phyloP scores from a whole-genome alignment of 2,329 filamentous ascomycete species.

The Nothophoma quercina region DNA sequence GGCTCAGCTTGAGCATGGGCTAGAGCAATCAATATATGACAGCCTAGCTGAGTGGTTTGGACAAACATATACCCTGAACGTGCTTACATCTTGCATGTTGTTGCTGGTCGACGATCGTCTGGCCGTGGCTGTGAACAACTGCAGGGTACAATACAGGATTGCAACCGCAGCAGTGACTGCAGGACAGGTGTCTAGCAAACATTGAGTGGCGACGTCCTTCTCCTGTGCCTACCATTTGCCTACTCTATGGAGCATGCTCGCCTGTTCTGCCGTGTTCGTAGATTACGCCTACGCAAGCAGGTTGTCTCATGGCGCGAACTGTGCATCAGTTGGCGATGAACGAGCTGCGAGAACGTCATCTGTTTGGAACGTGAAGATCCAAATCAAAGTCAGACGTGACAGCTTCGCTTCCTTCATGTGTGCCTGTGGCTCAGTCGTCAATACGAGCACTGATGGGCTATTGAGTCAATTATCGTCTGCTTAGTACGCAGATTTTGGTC shows the following conservation, averaged over 20 bases:
- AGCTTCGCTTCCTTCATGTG: slow-evolving; percentile 16
- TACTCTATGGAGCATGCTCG: slow-evolving; percentile 1
- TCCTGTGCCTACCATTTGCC: background rate
- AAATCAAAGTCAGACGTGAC: slow-evolving; percentile 9
- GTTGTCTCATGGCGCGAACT: slow-evolving; percentile 4
- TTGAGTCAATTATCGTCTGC: slow-evolving; percentile 30
- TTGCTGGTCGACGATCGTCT: slow-evolving; percentile 13
- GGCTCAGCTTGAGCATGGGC: background rate
- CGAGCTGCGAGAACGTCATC: slow-evolving; percentile 7
- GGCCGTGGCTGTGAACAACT: slow-evolving; percentile 21
- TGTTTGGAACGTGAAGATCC: slow-evolving; percentile 12
- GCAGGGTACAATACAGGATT: slow-evolving; percentile 16
- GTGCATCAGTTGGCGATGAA: slow-evolving; percentile 6
- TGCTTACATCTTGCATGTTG: slow-evolving; percentile 6
- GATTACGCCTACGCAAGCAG: slow-evolving; percentile 6
- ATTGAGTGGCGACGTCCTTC: slow-evolving; percentile 6
- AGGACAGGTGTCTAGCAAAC: slow-evolving; percentile 5
- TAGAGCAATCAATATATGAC: slow-evolving; percentile 1
- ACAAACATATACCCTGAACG: background rate
- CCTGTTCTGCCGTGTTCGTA: slow-evolving; percentile 1
- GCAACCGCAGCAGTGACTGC: background rate
- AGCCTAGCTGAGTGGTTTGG: background rate
- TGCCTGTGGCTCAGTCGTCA: slow-evolving; percentile 12
- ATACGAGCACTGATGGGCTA: slow-evolving; percentile 22
- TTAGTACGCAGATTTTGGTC: slow-evolving; percentile 21